Conservation (phyloP, 805 yeast genomes). For the Blastobotrys terrestris region DNA sequence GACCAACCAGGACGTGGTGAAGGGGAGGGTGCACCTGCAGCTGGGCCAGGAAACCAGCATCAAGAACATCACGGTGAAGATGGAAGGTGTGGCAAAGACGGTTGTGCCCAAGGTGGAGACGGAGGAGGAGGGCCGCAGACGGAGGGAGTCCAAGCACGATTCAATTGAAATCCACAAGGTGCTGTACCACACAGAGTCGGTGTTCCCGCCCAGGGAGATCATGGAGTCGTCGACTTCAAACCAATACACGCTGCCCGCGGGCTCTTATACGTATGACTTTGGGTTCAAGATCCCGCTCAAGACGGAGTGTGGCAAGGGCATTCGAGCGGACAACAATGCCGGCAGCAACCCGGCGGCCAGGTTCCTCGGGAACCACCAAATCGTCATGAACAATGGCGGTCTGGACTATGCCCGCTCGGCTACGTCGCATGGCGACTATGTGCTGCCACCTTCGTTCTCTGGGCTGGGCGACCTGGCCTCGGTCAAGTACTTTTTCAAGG, state of each 20-base stretch:
- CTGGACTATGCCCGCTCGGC: constrained; percentile 15
- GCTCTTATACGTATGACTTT: constrained; percentile 32
- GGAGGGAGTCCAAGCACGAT: constrained; percentile 18
- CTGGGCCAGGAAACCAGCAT: constrained; percentile 23
- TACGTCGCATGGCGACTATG: constrained; percentile 15
- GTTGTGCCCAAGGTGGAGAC: constrained; percentile 16
- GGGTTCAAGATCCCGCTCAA: constrained; percentile 30
- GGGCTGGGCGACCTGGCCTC: constrained; percentile 23
- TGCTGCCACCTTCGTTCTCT: constrained; percentile 31
- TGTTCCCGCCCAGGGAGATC: constrained; percentile 33
- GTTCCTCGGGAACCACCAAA: neutral
- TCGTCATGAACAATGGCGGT: constrained; percentile 9
- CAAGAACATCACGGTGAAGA: constrained; percentile 24
- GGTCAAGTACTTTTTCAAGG: constrained; percentile 52
- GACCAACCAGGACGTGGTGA: constrained; percentile 23
- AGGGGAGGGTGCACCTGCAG: constrained; percentile 22
- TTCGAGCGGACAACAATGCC: neutral
- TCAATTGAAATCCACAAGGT: constrained; percentile 23
- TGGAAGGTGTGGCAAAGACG: constrained; percentile 28
- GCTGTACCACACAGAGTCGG: constrained; percentile 24
- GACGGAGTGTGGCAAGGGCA: constrained; percentile 10
- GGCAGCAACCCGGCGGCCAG: neutral
- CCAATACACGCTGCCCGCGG: constrained; percentile 31
- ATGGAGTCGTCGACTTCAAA: constrained; percentile 13
- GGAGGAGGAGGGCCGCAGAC: constrained; percentile 17